A percentile compares a stretch with the other conserved stretches of the same genome.
These are phyloP conservation scores for Guyanaporus albipodus DNA, from an alignment of 768 basidiomycete genomes.

Conservation along the genomic window DNA sequence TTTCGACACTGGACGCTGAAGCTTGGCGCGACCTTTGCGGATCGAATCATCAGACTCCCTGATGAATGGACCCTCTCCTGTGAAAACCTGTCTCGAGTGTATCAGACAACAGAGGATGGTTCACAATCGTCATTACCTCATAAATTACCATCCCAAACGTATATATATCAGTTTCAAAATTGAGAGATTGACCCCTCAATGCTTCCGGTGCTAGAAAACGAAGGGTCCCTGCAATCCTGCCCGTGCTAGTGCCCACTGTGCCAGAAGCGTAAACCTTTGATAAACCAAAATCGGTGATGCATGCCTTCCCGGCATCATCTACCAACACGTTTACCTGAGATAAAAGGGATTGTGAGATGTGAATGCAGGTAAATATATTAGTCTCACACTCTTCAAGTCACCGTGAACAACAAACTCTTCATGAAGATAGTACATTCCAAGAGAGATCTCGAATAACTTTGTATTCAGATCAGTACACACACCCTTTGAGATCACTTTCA, in stretches of 20 bases:
- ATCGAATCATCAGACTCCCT: neutral
- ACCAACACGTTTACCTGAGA: conserved; percentile 32
- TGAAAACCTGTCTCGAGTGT: conserved; percentile 4
- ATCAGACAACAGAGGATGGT: neutral
- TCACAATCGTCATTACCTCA: conserved; percentile 14
- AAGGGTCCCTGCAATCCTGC: conserved; percentile 23
- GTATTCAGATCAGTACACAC: neutral
- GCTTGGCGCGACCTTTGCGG: neutral
- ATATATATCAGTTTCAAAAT: conserved; percentile 26
- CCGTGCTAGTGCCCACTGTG: conserved; percentile 15
- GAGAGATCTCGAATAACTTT: conserved; percentile 12
- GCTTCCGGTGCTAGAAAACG: conserved; percentile 33
- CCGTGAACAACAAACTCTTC: conserved; percentile 24
- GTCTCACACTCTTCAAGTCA: conserved; percentile 28
- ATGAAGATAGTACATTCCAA: conserved; percentile 15
- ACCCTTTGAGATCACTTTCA: too few relatives aligned
- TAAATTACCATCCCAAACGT: conserved; percentile 32
- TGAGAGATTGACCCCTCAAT: conserved; percentile 6
- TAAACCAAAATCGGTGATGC: conserved; percentile 35
- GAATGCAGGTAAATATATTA: neutral
- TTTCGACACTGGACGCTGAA: neutral
- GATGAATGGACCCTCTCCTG: conserved; percentile 7
- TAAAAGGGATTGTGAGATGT: neutral
- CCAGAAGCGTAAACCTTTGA: conserved; percentile 20
- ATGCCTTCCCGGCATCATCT: conserved; percentile 28